Base-by-base conservation (phyloP, 2,329 filamentous ascomycete genomes). In the Lachnellula cervina region DNA sequence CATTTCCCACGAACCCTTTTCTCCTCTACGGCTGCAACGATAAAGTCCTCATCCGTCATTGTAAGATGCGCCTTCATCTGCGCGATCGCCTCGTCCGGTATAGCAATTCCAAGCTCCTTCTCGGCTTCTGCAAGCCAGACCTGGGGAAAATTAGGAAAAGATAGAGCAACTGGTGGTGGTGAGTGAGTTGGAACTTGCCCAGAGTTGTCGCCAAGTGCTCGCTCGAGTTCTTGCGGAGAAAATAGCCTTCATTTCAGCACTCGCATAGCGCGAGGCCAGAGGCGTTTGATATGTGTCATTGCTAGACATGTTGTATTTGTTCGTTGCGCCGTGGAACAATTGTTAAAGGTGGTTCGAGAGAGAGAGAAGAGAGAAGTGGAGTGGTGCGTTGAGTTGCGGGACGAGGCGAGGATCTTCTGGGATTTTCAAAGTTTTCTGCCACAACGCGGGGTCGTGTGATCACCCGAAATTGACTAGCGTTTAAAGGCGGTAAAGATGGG, bases 61-160 rank as follows among this genome's bases (percentile, higher is more conserved):
- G 77, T 78, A 38, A 91, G 76, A 58, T 91, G 80, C 23, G 82
- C 80, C 61, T 81, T 79, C 81, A 96, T 88, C 72, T 90, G 81
- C 57, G 85, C 80, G 51, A 96, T 77, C 9, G 91, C 90, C 66
- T 92, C 83, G 17, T 80, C 71, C 13, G 82, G 84, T 68, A 96
- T 91, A 8, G 81, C 76, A 47, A 96, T 81, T 2, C 90, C 90
- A 2, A 96, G 80, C 72, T 92, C 87, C 71, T 86, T 85, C 77
- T 96, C 87, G 14, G 81, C 78, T 76, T 96, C 87, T 25, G 91
- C 91, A 17, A 96, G 86, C 73, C 80, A 85, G 44, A 93, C 76
- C 91, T 91, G 96, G 13, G 19, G 13, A 3, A n/a, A 16, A 19
- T 42, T 42, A 42, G 38, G 16, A 9, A 28, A 28, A 8, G 7